Conservation (phyloP, 192 early-diverging fungal species). For the Mortierella claussenii region DNA sequence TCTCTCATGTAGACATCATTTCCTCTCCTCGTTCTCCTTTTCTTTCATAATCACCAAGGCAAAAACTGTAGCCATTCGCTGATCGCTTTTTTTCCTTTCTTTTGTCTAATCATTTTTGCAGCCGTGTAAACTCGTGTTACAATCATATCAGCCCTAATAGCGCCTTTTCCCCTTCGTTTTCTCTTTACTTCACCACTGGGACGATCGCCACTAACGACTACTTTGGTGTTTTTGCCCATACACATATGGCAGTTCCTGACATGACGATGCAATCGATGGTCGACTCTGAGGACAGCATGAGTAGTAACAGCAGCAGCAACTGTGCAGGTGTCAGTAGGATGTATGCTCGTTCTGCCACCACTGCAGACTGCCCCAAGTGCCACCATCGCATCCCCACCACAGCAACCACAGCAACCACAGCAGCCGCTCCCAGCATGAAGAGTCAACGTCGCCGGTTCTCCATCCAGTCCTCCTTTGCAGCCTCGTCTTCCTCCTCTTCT, state of each 20-base stretch:
- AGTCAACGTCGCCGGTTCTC: conserved; percentile 19
- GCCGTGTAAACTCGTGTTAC: too few relatives aligned
- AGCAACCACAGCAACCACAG: conserved; percentile 2
- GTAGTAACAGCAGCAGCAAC: background rate
- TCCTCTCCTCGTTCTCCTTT: too few relatives aligned
- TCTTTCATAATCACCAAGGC: too few relatives aligned
- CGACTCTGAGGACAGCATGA: background rate
- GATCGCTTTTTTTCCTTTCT: conserved; percentile 2
- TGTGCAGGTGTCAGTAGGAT: background rate
- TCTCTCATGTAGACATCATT: conserved; percentile 3
- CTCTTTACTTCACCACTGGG: too few relatives aligned
- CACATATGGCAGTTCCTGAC: conserved; percentile 4
- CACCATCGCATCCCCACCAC: conserved; percentile 12
- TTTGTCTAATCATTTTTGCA: too few relatives aligned
- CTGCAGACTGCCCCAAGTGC: background rate
- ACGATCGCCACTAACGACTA: background rate
- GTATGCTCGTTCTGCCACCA: too few relatives aligned
- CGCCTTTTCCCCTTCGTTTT: too few relatives aligned
- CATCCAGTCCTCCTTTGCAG: conserved; percentile 12
- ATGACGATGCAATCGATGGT: background rate
- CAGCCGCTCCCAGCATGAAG: background rate
- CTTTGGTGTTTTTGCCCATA: background rate
- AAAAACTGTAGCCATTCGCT: background rate
- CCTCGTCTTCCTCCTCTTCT: too few relatives aligned
- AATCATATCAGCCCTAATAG: too few relatives aligned